Evolutionary conservation across 1,284 basidiomycete species (phyloP).

Genomic region (Boletus mariae): DNA sequence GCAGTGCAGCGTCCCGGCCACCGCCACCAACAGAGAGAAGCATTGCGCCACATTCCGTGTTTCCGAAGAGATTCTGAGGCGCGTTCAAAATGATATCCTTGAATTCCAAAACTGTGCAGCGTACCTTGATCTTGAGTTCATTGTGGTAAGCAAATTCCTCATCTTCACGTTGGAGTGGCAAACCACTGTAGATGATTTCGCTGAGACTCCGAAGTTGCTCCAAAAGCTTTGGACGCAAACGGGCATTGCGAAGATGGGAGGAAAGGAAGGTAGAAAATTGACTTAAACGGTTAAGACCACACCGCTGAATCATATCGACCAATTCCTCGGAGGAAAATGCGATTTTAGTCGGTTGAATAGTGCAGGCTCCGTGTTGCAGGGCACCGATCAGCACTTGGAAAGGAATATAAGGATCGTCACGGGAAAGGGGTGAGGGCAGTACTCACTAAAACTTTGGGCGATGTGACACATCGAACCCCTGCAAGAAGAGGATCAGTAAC

Average conservation of each 20-base stretch:
- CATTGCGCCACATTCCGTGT: conserved; percentile 68
- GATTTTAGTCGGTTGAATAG: conserved; percentile 61
- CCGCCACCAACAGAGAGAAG: conserved; percentile 49
- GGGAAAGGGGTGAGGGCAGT: conserved; percentile 16
- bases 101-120: conserved; percentile 15
- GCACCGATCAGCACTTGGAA: conserved; percentile 57
- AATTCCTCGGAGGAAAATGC: conserved; percentile 67
- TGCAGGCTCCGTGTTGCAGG: conserved; percentile 67
- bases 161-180: conserved; percentile 58
- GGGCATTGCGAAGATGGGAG: conserved; percentile 57
- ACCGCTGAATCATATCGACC: conserved; percentile 62
- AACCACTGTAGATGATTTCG: conserved; percentile 59
- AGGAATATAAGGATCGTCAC: conserved; percentile 23
- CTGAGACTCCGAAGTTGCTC: conserved; percentile 51
- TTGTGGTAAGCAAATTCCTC: conserved; percentile 60
- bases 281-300: conserved; percentile 65
- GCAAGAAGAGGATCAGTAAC: conserved; percentile 30
- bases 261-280: conserved; percentile 67
- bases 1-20: conserved; percentile 42
- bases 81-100: conserved; percentile 8
- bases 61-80: conserved; percentile 63
- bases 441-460: conserved; percentile 61
- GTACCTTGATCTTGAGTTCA: conserved; percentile 54
- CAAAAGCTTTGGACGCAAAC: conserved; percentile 57
- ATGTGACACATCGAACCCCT: conserved; percentile 75